Evolutionary conservation across 2,329 filamentous ascomycete genomes (phyloP), one percentile per base, ranked within the genome.

Genomic region (Claviceps pusilla): DNA sequence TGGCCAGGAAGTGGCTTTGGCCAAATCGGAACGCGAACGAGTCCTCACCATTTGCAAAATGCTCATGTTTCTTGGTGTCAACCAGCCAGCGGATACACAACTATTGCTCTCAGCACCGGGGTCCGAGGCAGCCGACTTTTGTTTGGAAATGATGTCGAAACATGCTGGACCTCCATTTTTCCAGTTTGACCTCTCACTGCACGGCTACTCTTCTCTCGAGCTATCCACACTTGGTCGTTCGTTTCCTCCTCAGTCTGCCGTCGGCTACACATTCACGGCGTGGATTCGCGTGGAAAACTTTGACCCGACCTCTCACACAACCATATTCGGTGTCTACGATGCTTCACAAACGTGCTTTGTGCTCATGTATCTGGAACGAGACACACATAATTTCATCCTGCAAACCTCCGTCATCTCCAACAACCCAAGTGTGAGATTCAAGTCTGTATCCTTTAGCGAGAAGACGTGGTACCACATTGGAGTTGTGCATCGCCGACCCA

Each of bases 271-370:
- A 0, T 85, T 98, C 57, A 80, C 87, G 48, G 80, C 88, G 0
- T 98, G 93, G 93, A 79, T 95, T 51, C 82, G 86, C 24, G 80
- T 98, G 56, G 90, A 97, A 66, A 76, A 82, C 45, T 97, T 93
- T 67, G 94, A 98, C 66, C 73, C 80, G 5, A 79, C 80, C 48
- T 83, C 86, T 16, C 93, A 98, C 67, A 98, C 93, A 0, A 98
- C 93, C 0, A 78, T 98, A 14, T 98, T 98, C 66, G 93, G 93
- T 31, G 88, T 93, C 9, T 97, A 94, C 68, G 93, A 98, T 69
- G 77, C 84, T 3, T 89, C 82, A 5, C 91, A 97, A 67, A 89
- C 87, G 5, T 98, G 93, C 68, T 98, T 98, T 64, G 72, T 98
- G 41, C 80, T 98, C 61, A 84, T 89, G 57, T 98, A 98, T 64